Base-by-base conservation (phyloP, 2,329 filamentous ascomycete genomes). In the Fusarium paranaense region DNA sequence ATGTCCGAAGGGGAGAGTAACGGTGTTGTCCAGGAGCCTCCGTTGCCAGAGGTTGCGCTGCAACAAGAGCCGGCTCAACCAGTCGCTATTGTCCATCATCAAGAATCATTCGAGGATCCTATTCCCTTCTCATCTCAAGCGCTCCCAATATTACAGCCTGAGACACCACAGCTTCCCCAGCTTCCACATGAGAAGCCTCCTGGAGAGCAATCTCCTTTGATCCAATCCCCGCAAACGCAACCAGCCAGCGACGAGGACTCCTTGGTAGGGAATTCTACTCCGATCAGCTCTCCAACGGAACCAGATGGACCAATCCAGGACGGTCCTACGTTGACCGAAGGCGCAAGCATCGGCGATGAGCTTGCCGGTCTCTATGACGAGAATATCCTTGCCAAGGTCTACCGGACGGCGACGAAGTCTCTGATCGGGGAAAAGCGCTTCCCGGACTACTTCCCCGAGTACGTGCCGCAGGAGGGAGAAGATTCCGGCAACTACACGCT, bases 361-460 rank as follows among this genome's bases (percentile, higher is more conserved):
- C 32, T 57, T 22, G 20, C 13, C n/a, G 42, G n/a, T 11, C 62
- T 68, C 11, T 68, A 60, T 11, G 63, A 45, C 7, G 63, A 68
- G 9, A 68, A 68, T 6, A 27, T 56, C 10, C 11, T 68, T 5
- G 66, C 63, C 8, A 68, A 68, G 4, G 42, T 57, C 5, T 68
- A 6, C 11, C 56, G 63, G 16, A 30, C 22, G 2, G 63, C 63
- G 11, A 13, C 5, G 3, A 38, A 56, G 20, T 22, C 14, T 22
- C 11, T 35, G 8, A 9, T 27, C 4, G 42, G 42, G 14, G 42
- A 47, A 16, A 27, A 47, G 13, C 42, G 42, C 22, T 47, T 47
- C 8, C 42, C 42, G 2, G 22, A 47, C 5, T 47, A 47, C 32
- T 83, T 80, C 37, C 82, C 82, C 1, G 81, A 84, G 62, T 78